Evolutionary conservation across 2,329 filamentous ascomycete genomes (phyloP).

Genomic region (Colletotrichum cereale): DNA sequence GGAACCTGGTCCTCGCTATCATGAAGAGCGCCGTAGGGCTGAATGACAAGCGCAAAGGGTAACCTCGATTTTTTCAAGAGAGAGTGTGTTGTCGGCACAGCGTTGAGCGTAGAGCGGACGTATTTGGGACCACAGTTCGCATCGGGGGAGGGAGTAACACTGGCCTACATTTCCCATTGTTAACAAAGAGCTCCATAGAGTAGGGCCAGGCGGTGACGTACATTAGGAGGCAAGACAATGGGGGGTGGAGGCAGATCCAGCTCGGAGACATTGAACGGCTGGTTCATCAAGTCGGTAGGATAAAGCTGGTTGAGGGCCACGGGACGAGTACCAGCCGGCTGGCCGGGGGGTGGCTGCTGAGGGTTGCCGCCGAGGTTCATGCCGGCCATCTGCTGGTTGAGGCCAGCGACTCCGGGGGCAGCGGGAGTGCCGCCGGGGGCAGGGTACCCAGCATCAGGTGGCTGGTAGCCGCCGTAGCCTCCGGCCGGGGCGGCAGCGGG

Average conservation of each 20-base stretch:
- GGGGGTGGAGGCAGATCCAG: conserved; percentile 91
- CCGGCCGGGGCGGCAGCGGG: conserved; percentile 55
- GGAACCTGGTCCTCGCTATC: conserved; percentile 93
- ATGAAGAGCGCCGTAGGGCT: conserved; percentile 93
- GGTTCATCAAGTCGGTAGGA: conserved; percentile 89
- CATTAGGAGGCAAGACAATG: conserved; percentile 91
- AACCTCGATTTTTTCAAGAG: conserved; percentile 97
- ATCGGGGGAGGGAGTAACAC: conserved; percentile 89
- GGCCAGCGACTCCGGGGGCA: conserved; percentile 71
- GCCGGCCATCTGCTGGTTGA: conserved; percentile 87
- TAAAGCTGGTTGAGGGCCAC: conserved; percentile 86
- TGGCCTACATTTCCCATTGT: conserved; percentile 68
- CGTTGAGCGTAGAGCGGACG: conserved; percentile 94
- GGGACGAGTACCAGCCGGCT: conserved; percentile 51
- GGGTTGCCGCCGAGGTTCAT: conserved; percentile 79
- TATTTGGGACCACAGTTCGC: conserved; percentile 96
- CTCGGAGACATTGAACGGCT: conserved; percentile 94
- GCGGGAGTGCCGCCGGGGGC: conserved; percentile 58
- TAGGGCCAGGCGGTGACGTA: conserved; percentile 62
- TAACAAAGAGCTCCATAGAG: not conserved
- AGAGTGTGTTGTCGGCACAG: conserved; percentile 90
- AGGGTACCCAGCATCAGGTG: conserved; percentile 76
- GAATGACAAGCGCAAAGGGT: conserved; percentile 94
- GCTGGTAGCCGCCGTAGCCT: conserved; percentile 73
- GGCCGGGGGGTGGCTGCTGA: conserved; percentile 59